These are phyloP conservation scores for Scenedesmus sp. DNA, from an alignment of 163 green algal genomes.

Conservation along the genomic window DNA sequence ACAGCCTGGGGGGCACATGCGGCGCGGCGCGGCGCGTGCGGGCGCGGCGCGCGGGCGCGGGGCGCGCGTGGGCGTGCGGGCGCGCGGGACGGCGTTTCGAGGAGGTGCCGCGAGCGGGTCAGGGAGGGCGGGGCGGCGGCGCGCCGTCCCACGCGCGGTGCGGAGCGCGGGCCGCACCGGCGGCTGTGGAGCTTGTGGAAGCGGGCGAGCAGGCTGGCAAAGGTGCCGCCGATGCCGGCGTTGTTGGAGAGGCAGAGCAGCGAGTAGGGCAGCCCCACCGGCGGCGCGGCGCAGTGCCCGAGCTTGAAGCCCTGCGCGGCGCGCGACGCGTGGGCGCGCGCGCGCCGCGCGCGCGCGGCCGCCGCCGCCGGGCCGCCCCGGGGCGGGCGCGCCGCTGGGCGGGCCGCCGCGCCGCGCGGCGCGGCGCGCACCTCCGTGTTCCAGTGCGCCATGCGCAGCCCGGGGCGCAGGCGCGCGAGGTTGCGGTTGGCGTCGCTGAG, in stretches of 20 bases:
- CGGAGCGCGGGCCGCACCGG: conserved; percentile 34
- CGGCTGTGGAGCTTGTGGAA: conserved; percentile 79
- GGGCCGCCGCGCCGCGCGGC: too few relatives aligned
- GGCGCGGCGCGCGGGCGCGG: too few relatives aligned
- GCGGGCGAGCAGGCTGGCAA: conserved; percentile 65
- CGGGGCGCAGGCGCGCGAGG: conserved; percentile 63
- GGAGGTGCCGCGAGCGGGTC: not conserved
- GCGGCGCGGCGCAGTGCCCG: conserved; percentile 74
- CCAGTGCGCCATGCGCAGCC: conserved; percentile 78
- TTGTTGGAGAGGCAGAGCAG: conserved; percentile 79
- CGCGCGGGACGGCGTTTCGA: not conserved
- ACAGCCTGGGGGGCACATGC: conserved; percentile 56
- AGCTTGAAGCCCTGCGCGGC: conserved; percentile 76
- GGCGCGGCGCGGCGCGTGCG: not conserved
- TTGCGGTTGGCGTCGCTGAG: conserved; percentile 77
- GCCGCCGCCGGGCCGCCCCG: too few relatives aligned
- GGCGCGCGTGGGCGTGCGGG: not conserved
- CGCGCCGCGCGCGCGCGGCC: too few relatives aligned
- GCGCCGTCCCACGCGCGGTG: not conserved
- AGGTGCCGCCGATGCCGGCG: conserved; percentile 70
- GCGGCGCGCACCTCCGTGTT: conserved; percentile 75
- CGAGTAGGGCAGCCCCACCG: conserved; percentile 63
- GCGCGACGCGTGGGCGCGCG: too few relatives aligned
- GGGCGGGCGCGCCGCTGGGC: too few relatives aligned
- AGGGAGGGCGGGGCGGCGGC: too few relatives aligned